These are phyloP conservation scores for Mayamaea pseudoterrestris DNA, from an alignment of 108 stramenopile genomes.

Conservation along the genomic window DNA sequence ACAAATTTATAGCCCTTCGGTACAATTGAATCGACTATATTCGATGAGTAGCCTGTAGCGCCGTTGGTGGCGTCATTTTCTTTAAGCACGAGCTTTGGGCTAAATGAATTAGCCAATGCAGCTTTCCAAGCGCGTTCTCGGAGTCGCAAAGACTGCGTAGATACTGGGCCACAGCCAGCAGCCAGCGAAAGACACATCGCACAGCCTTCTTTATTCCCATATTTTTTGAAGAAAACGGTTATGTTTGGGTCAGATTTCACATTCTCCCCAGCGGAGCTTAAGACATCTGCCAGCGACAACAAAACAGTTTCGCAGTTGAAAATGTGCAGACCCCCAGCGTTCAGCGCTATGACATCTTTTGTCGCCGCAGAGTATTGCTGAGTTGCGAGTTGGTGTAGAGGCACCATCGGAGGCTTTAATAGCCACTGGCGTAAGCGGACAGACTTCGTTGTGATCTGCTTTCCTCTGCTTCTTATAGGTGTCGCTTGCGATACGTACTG, in stretches of 20 bases:
- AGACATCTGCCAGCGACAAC: conserved; percentile 29
- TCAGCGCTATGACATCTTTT: conserved; percentile 35
- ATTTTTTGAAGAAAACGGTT: conserved; percentile 51
- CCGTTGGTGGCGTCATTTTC: not conserved
- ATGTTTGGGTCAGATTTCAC: conserved; percentile 39
- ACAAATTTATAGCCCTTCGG: conserved; percentile 50
- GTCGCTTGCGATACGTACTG: not conserved
- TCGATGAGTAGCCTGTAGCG: conserved; percentile 6
- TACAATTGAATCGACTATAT: conserved; percentile 29
- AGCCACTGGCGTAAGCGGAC: conserved; percentile 58
- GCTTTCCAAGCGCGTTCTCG: conserved; percentile 10
- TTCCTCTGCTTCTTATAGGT: not conserved
- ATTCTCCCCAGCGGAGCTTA: conserved; percentile 42
- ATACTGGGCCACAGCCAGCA: conserved; percentile 24
- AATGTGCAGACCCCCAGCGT: conserved; percentile 67
- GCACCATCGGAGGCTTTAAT: conserved; percentile 42
- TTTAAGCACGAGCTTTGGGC: conserved; percentile 10
- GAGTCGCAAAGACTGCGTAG: conserved; percentile 4
- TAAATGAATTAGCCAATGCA: conserved; percentile 11
- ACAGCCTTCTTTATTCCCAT: conserved; percentile 72
- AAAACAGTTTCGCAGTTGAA: conserved; percentile 25
- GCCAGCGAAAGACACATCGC: conserved; percentile 68
- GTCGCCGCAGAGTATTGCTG: conserved; percentile 36
- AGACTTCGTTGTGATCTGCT: conserved; percentile 22
- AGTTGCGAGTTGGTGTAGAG: conserved; percentile 42